Evolutionary conservation across 176 grass and related monocot species (phyloP).

Genomic region (Zizania latifolia): DNA sequence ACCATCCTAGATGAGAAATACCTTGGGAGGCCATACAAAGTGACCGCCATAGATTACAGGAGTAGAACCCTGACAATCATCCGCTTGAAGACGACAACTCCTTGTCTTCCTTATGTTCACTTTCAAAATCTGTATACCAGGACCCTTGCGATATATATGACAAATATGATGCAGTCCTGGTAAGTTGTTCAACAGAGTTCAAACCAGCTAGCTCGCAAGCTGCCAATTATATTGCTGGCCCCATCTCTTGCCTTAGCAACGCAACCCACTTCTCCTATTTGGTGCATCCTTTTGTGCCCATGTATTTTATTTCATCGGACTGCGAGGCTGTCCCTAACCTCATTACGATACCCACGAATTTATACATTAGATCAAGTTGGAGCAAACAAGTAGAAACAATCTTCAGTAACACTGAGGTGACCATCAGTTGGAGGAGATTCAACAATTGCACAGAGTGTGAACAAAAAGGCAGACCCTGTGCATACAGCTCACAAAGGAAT

Average conservation of each 20-base stretch:
- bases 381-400: neutral
- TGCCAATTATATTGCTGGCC: neutral
- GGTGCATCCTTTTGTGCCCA: too few relatives aligned
- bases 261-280: too few relatives aligned
- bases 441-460: slow-evolving; percentile 26
- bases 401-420: neutral
- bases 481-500: neutral
- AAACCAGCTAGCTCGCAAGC: neutral
- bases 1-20: slow-evolving; percentile 29
- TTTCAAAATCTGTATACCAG: too few relatives aligned
- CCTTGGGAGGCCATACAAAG: too few relatives aligned
- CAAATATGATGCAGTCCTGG: neutral
- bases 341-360: neutral
- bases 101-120: too few relatives aligned
- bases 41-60: too few relatives aligned
- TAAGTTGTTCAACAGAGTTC: slow-evolving; percentile 23
- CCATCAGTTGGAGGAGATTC: neutral
- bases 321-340: too few relatives aligned
- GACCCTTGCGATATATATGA: accelerated
- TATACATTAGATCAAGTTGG: too few relatives aligned
- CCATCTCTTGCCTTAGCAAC: neutral
- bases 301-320: too few relatives aligned
- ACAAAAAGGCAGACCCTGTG: slow-evolving; percentile 9
- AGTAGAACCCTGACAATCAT: neutral
- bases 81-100: neutral